Conservation (phyloP, 1,139 yeast genomes). For the Protomyces macrosporus region DNA sequence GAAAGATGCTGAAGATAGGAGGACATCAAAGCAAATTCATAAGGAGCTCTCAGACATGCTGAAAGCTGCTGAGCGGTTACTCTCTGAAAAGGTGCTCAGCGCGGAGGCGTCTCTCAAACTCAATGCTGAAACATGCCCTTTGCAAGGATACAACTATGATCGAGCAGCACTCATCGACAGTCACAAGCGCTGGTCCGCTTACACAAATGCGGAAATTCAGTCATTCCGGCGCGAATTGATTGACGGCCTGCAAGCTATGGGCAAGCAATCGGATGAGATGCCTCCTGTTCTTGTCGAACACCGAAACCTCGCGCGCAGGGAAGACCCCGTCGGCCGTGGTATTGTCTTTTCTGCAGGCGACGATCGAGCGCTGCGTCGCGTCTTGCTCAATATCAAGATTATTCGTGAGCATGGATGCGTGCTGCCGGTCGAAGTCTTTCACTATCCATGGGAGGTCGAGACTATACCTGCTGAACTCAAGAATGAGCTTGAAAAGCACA, state of each 20-base stretch:
- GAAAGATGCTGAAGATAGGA: background rate
- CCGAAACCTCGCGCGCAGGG: constrained; percentile 1
- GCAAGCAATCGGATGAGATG: background rate
- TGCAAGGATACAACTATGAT: background rate
- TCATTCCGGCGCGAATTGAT: background rate
- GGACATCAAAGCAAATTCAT: background rate
- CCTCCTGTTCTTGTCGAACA: background rate
- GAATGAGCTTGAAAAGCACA: background rate
- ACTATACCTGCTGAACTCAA: background rate
- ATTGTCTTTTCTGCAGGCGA: constrained; percentile 23
- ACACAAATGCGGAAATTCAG: constrained; percentile 1
- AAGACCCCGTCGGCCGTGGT: constrained; percentile 5
- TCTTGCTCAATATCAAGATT: constrained; percentile 5
- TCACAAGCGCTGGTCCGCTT: background rate
- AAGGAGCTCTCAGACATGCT: background rate
- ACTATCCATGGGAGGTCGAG: constrained; percentile 15
- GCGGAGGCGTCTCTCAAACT: background rate
- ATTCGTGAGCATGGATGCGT: constrained; percentile 11
- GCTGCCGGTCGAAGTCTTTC: constrained; percentile 7
- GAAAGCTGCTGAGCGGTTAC: background rate
- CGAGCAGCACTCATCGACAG: background rate
- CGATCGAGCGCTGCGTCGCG: constrained; percentile 10
- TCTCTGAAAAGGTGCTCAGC: background rate
- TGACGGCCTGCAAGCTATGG: background rate
- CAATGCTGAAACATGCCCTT: background rate